Evolutionary conservation across 1,284 basidiomycete species (phyloP).

Genomic region (Calocybe gambosa): DNA sequence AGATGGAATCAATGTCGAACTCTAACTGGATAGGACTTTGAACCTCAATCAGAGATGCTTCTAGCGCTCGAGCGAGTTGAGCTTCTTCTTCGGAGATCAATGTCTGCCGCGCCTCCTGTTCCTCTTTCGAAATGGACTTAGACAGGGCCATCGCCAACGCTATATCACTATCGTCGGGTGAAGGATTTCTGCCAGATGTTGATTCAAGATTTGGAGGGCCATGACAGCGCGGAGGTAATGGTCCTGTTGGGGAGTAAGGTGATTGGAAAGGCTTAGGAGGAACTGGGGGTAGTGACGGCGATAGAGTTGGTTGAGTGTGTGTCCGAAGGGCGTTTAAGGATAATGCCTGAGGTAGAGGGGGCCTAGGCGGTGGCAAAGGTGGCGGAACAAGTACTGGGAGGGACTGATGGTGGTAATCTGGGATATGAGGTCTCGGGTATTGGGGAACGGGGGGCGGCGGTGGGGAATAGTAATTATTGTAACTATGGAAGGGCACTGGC

Average conservation of each 20-base stretch:
- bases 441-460: conserved; percentile 11
- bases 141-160: conserved; percentile 46
- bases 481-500: conserved; percentile 17
- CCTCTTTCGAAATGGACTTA: conserved; percentile 38
- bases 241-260: background rate
- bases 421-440: conserved; percentile 9
- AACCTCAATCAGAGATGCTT: conserved; percentile 45
- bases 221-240: background rate
- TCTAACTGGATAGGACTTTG: conserved; percentile 8
- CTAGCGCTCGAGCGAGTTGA: conserved; percentile 57
- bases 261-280: conserved; percentile 22
- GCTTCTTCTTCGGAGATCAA: conserved; percentile 50
- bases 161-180: conserved; percentile 26
- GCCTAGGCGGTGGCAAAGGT: conserved; percentile 17
- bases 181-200: conserved; percentile 1
- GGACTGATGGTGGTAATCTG: conserved; percentile 5
- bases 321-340: conserved; percentile 11
- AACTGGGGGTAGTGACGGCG: conserved; percentile 17
- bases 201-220: conserved; percentile 1
- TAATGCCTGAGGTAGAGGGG: conserved; percentile 16
- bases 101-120: conserved; percentile 29
- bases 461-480: conserved; percentile 11
- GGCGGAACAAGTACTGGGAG: conserved; percentile 12
- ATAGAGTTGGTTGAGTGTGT: background rate
- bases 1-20: conserved; percentile 13